Conservation (phyloP, 1,139 yeast genomes). For the Schwanniomyces etchellsii region DNA sequence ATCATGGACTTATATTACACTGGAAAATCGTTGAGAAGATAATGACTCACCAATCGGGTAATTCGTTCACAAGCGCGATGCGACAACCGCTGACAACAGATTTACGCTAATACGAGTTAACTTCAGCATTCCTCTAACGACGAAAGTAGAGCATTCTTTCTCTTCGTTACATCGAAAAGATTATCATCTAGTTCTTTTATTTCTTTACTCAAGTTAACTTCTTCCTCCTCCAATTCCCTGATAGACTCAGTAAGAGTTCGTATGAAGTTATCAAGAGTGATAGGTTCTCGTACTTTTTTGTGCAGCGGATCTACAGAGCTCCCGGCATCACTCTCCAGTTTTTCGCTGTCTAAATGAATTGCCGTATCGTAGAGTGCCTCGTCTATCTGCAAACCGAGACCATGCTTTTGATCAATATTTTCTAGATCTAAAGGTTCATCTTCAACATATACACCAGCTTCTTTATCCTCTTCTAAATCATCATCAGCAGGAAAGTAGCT, state of each 20-base stretch:
- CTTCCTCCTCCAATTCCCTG: not conserved
- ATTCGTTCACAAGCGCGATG: constrained; percentile 18
- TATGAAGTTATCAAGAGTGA: not conserved
- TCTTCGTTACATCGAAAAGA: no score
- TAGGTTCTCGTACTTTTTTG: constrained; percentile 1
- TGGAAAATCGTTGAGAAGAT: no score
- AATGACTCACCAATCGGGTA: constrained; percentile 20
- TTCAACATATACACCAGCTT: constrained; percentile 13
- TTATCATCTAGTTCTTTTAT: not conserved
- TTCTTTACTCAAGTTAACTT: not conserved
- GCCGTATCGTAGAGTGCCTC: constrained; percentile 19
- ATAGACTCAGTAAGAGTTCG: not conserved
- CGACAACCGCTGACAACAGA: constrained; percentile 8
- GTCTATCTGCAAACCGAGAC: constrained; percentile 5
- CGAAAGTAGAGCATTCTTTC: no score
- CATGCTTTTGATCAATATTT: not conserved
- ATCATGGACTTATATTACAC: no score
- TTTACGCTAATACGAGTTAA: no score
- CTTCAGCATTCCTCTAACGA: no score
- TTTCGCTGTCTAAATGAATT: constrained; percentile 7
- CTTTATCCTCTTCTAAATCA: constrained; percentile 11
- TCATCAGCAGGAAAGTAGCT: constrained; percentile 6
- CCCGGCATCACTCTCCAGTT: no score
- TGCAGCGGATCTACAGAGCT: no score
- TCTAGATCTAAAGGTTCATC: constrained; percentile 7